Conservation (phyloP, 768 basidiomycete genomes). For the Russula sp. region DNA sequence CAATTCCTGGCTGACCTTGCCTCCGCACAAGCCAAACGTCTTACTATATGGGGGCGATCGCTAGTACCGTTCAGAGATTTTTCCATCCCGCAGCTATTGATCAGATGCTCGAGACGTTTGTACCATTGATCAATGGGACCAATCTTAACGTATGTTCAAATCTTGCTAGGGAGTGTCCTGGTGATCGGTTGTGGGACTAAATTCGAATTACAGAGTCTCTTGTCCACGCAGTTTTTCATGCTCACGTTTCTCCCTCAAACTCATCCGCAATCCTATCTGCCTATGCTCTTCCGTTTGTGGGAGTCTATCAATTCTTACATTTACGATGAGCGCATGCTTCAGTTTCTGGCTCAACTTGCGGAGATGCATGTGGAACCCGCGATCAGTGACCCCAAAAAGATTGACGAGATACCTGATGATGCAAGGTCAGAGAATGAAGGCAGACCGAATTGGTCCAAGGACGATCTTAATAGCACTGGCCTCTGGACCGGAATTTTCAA, state of each 20-base stretch:
- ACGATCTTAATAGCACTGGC: constrained; percentile 41
- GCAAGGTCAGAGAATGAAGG: constrained; percentile 60
- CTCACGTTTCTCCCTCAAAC: constrained; percentile 81
- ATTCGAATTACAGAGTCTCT: constrained; percentile 49
- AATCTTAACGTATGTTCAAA: constrained; percentile 60
- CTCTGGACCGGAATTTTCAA: constrained; percentile 53
- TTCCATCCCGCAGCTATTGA: constrained; percentile 85
- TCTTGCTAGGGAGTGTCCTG: constrained; percentile 1
- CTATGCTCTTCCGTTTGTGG: constrained; percentile 83
- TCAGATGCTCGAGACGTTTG: constrained; percentile 84
- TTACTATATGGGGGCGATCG: constrained; percentile 73
- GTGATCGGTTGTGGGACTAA: constrained; percentile 16
- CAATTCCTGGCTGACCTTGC: constrained; percentile 7
- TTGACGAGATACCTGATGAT: constrained; percentile 68
- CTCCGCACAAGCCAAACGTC: constrained; percentile 56
- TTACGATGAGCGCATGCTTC: constrained; percentile 87
- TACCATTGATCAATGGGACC: constrained; percentile 75
- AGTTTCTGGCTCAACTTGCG: constrained; percentile 72
- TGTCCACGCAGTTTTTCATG: constrained; percentile 83
- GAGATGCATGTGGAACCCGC: constrained; percentile 80
- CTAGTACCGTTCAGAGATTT: constrained; percentile 68
- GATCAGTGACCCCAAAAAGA: constrained; percentile 66
- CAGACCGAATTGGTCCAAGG: constrained; percentile 53
- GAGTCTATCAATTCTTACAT: constrained; percentile 85
- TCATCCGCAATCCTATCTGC: constrained; percentile 81